A percentile compares a stretch with the other conserved stretches of the same genome.
These are phyloP conservation scores for Tarenaya hassleriana DNA, from an alignment of 345 rosid genomes.

Conservation along the genomic window DNA sequence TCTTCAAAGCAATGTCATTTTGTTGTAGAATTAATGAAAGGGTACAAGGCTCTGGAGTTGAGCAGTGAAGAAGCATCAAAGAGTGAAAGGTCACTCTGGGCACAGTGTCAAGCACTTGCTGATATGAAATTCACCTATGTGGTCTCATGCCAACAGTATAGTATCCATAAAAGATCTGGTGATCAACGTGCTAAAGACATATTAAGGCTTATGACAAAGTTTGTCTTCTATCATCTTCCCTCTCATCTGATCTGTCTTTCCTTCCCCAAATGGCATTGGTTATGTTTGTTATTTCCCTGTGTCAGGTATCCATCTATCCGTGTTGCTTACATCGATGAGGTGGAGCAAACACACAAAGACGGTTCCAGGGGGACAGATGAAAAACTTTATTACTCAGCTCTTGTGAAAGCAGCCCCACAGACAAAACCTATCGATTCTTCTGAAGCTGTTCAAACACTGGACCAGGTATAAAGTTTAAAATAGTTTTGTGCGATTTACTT, in stretches of 20 bases:
- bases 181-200: constrained; percentile 68
- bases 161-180: constrained; percentile 63
- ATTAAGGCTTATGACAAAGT: constrained; percentile 70
- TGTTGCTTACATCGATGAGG: constrained; percentile 73
- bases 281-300: constrained; percentile 12
- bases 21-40: constrained; percentile 46
- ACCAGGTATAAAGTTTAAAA: constrained; percentile 44
- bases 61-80: constrained; percentile 48
- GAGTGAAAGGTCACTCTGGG: constrained; percentile 53
- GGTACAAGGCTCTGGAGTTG: constrained; percentile 62
- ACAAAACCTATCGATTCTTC: constrained; percentile 58
- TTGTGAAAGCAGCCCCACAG: constrained; percentile 60
- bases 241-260: constrained; percentile 10
- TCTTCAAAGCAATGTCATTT: constrained; percentile 18
- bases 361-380: constrained; percentile 45
- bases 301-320: constrained; percentile 65
- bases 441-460: constrained; percentile 60
- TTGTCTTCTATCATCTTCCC: constrained; percentile 18
- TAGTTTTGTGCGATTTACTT: background rate
- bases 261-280: constrained; percentile 11
- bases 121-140: constrained; percentile 83
- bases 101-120: constrained; percentile 73
- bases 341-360: constrained; percentile 57
- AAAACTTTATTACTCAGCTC: constrained; percentile 63
- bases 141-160: constrained; percentile 73